These are phyloP conservation scores for Chaetoscypha palmicola DNA, from an alignment of 2,329 filamentous ascomycete genomes.

Conservation along the genomic window DNA sequence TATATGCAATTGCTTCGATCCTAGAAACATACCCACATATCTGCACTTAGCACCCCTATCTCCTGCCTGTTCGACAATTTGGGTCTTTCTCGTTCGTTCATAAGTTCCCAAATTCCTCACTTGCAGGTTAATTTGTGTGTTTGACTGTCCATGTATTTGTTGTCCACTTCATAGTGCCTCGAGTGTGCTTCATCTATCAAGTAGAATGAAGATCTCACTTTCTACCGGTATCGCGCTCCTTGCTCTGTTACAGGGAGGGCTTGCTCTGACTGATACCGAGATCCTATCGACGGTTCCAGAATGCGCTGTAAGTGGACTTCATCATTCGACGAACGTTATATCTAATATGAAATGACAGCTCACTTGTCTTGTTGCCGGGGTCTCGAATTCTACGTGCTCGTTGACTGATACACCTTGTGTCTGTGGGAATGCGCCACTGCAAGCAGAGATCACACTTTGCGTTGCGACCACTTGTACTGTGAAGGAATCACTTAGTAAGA, in stretches of 20 bases:
- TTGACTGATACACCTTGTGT: constrained; percentile 35
- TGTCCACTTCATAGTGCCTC: no score
- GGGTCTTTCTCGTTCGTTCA: no score
- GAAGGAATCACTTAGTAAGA: constrained; percentile 32
- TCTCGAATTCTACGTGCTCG: constrained; percentile 31
- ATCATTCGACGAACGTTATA: background rate
- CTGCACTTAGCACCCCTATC: no score
- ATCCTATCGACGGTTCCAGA: background rate
- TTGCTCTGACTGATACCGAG: background rate
- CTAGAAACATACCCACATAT: no score
- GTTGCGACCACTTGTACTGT: constrained; percentile 33
- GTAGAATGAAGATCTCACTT: no score
- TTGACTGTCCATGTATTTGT: no score
- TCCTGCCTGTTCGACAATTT: no score
- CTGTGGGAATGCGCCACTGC: constrained; percentile 33
- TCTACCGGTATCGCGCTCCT: background rate
- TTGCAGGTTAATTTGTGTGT: no score
- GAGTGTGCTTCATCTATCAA: no score
- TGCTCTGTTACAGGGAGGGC: background rate
- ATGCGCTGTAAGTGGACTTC: constrained; percentile 2
- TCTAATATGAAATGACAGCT: constrained; percentile 8
- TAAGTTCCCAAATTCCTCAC: no score
- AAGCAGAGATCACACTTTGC: constrained; percentile 30
- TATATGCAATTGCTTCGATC: no score
- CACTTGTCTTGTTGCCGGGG: constrained; percentile 11